A percentile compares a stretch with the other conserved stretches of the same genome.
Conservation (phyloP, 805 yeast species). For the Sugiyamaella floridensis region DNA sequence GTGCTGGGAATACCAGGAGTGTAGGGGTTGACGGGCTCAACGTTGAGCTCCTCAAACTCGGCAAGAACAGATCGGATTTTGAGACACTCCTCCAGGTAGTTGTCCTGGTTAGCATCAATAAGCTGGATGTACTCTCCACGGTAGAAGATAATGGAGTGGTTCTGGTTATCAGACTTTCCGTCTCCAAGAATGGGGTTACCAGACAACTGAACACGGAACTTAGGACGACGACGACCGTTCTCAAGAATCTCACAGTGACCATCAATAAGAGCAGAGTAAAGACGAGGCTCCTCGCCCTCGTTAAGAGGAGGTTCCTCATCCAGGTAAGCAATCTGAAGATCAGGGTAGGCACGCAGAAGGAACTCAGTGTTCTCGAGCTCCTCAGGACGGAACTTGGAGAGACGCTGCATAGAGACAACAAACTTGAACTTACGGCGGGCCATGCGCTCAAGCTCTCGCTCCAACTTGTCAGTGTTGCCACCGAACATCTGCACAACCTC, state of each 20-base stretch:
- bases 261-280: slow-evolving; percentile 65
- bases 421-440: slow-evolving; percentile 74
- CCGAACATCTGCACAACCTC: slow-evolving; percentile 95
- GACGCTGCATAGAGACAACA: slow-evolving; percentile 83
- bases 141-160: slow-evolving; percentile 75
- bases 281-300: slow-evolving; percentile 41
- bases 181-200: slow-evolving; percentile 96
- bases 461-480: slow-evolving; percentile 94
- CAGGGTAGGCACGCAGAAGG: slow-evolving; percentile 68
- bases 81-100: slow-evolving; percentile 87
- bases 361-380: slow-evolving; percentile 65
- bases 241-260: slow-evolving; percentile 50
- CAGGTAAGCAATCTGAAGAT: slow-evolving; percentile 71
- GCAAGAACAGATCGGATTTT: slow-evolving; percentile 82
- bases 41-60: slow-evolving; percentile 78
- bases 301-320: slow-evolving; percentile 71
- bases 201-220: slow-evolving; percentile 63
- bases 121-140: slow-evolving; percentile 95
- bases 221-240: slow-evolving; percentile 55
- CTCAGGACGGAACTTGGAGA: slow-evolving; percentile 52
- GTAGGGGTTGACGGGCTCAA: slow-evolving; percentile 45
- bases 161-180: slow-evolving; percentile 94
- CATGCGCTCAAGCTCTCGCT: slow-evolving; percentile 84
- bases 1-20: slow-evolving; percentile 48
- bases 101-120: slow-evolving; percentile 94